Evolutionary conservation across 495 filamentous ascomycete species (phyloP).

Genomic region (Eremomyces bilateralis): DNA sequence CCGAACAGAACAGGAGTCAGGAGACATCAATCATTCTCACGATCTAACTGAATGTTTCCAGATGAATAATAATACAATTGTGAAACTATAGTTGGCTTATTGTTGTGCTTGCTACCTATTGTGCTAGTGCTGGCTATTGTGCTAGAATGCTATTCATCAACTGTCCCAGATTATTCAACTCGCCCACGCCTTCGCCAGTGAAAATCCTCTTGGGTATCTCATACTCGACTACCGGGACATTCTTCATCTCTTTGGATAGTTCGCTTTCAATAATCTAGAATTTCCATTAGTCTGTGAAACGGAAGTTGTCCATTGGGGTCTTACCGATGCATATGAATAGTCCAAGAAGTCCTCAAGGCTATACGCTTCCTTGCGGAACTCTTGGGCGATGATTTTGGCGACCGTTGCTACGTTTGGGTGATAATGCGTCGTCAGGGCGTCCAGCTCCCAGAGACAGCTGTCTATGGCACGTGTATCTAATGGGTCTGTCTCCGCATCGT

Average conservation of each 20-base stretch:
- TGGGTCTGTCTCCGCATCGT: conserved; percentile 53
- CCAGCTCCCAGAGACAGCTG: conserved; percentile 86
- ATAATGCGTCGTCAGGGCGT: conserved; percentile 75
- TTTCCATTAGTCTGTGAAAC: not conserved
- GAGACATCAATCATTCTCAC: no score
- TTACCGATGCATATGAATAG: conserved; percentile 71
- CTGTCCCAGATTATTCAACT: conserved; percentile 15
- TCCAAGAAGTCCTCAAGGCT: conserved; percentile 90
- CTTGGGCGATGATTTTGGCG: conserved; percentile 82
- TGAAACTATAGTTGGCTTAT: no score
- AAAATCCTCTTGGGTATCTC: conserved; percentile 87
- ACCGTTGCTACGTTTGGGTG: conserved; percentile 94
- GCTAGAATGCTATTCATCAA: conserved; percentile 14
- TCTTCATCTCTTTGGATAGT: conserved; percentile 60
- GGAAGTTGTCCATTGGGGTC: conserved; percentile 8
- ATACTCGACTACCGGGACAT: conserved; percentile 71
- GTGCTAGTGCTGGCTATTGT: no score
- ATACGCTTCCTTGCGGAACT: conserved; percentile 91
- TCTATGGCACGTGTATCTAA: conserved; percentile 72
- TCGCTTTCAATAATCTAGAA: conserved; percentile 58
- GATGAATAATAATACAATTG: no score
- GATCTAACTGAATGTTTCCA: no score
- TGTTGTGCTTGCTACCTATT: no score
- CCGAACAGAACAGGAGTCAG: no score
- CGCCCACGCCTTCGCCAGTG: conserved; percentile 22